A percentile compares a stretch with the other conserved stretches of the same genome.
Conservation (phyloP, 306 rosid genomes). For the Vigna hirtella region DNA sequence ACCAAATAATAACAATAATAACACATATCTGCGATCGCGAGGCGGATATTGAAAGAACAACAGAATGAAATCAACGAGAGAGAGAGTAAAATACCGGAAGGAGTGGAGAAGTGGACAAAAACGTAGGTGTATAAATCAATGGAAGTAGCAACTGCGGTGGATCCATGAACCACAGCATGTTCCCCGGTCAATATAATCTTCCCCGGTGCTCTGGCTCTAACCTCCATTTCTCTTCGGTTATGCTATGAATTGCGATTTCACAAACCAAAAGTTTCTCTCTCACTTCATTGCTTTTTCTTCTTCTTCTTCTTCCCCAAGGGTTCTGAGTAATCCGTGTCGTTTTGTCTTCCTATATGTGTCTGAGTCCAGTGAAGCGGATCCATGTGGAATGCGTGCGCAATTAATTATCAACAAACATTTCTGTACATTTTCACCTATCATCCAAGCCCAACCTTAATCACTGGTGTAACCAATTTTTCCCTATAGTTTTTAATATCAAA, state of each 20-base stretch:
- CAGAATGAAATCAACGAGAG: background rate
- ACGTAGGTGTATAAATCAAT: slow-evolving; percentile 76
- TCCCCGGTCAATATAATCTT: slow-evolving; percentile 88
- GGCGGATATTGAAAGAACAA: too few species aligned
- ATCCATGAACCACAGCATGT: slow-evolving; percentile 97
- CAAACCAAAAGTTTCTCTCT: background rate
- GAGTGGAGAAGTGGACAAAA: slow-evolving; percentile 72
- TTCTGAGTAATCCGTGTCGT: background rate
- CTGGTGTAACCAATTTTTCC: background rate
- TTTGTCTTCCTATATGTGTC: background rate
- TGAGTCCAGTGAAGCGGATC: background rate
- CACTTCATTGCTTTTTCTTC: background rate
- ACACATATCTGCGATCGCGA: background rate
- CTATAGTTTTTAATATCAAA: too few species aligned
- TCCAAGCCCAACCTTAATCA: background rate
- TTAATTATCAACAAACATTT: background rate
- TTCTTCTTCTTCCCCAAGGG: background rate
- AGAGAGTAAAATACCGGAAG: slow-evolving; percentile 58
- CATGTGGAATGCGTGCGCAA: background rate
- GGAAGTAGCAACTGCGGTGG: slow-evolving; percentile 93
- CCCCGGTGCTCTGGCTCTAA: slow-evolving; percentile 90
- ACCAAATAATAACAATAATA: background rate
- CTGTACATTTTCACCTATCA: background rate
- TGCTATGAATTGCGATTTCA: background rate
- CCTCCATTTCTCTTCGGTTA: slow-evolving; percentile 62